These are phyloP conservation scores for Venturiaceae sp. DNA, from an alignment of 2,329 filamentous ascomycete genomes.

Conservation along the genomic window DNA sequence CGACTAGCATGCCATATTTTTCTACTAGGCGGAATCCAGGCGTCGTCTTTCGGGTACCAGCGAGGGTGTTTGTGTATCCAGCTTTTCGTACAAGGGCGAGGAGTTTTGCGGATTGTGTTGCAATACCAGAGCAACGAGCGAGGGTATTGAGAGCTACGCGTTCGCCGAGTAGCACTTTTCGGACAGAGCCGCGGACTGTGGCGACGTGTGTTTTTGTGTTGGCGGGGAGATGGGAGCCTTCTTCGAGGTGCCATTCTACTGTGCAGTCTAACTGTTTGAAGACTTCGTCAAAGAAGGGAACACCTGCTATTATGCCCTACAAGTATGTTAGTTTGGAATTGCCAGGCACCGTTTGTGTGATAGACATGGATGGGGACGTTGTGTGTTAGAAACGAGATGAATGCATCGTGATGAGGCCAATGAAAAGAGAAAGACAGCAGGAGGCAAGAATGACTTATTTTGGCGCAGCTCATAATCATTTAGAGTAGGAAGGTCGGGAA, in stretches of 20 bases:
- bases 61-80: conserved; percentile 76
- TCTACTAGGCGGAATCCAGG: conserved; percentile 92
- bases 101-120: conserved; percentile 49
- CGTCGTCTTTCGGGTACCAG: conserved; percentile 93
- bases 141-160: conserved; percentile 86
- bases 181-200: conserved; percentile 74
- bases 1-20: conserved; percentile 95
- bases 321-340: not conserved
- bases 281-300: conserved; percentile 92
- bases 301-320: conserved; percentile 76
- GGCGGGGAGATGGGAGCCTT: conserved; percentile 62
- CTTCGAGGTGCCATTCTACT: conserved; percentile 76
- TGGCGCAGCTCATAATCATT: too few relatives aligned
- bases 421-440: too few relatives aligned
- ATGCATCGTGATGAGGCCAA: too few relatives aligned
- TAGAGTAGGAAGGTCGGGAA: too few relatives aligned
- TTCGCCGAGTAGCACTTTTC: conserved; percentile 82
- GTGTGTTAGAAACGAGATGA: not conserved
- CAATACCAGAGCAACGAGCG: conserved; percentile 83
- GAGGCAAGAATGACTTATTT: too few relatives aligned
- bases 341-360: too few relatives aligned
- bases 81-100: conserved; percentile 43
- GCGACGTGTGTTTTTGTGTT: conserved; percentile 50
- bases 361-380: not conserved
- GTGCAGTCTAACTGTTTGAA: conserved; percentile 82